Evolutionary conservation across 129 eudicot species (phyloP).

Genomic region (Helichrysum umbraculigerum): DNA sequence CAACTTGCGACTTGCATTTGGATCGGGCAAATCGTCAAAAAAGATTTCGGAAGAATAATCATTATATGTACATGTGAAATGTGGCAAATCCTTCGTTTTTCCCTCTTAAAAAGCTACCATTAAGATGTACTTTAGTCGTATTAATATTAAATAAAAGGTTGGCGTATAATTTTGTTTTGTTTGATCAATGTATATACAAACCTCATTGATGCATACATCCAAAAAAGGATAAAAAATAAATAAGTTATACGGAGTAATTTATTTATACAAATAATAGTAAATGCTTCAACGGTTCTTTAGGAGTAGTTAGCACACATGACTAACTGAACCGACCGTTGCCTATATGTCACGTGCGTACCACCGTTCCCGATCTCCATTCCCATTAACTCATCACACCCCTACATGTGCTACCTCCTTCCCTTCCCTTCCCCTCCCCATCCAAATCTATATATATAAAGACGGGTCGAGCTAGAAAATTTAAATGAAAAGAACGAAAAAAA

Average conservation of each 20-base stretch:
- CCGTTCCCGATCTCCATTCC: conserved; percentile 19
- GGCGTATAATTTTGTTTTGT: background rate
- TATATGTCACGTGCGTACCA: conserved; percentile 36
- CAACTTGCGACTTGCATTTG: too few relatives aligned
- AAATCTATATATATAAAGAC: background rate
- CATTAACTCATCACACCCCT: conserved; percentile 5
- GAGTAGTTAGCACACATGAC: conserved; percentile 29
- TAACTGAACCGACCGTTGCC: conserved; percentile 37
- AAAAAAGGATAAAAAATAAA: background rate
- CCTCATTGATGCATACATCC: background rate
- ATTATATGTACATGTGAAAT: too few relatives aligned
- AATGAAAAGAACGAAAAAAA: too few relatives aligned
- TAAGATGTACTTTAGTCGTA: too few relatives aligned
- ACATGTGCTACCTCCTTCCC: conserved; percentile 27
- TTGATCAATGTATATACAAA: background rate
- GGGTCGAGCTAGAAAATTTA: too few relatives aligned
- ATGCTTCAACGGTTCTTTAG: conserved; percentile 33
- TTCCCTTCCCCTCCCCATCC: background rate
- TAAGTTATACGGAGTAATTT: too few relatives aligned
- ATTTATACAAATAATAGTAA: conserved; percentile 15
- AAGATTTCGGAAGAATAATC: too few relatives aligned
- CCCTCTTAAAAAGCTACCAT: too few relatives aligned
- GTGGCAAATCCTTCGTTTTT: too few relatives aligned
- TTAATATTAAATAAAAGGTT: background rate
- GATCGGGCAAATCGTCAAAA: too few relatives aligned